These are phyloP conservation scores for Xylaria nigripes DNA, from an alignment of 495 filamentous ascomycete species.

Conservation along the genomic window DNA sequence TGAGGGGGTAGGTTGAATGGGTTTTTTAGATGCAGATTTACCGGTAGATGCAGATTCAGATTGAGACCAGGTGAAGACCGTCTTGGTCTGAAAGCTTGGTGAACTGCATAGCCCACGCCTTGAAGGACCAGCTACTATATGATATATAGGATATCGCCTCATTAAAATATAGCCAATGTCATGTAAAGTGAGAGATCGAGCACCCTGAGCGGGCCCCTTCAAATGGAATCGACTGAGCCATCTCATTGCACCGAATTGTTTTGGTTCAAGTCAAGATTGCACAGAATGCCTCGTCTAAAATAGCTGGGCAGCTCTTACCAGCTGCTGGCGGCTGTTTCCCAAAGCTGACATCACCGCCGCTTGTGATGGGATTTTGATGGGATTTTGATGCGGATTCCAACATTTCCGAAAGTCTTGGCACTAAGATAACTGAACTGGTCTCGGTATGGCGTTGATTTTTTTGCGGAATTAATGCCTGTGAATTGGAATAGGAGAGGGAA, in stretches of 20 bases:
- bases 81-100: neutral
- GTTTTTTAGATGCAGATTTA: neutral
- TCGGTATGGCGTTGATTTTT: no score
- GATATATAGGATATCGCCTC: neutral
- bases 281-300: neutral
- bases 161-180: neutral
- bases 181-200: neutral
- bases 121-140: neutral
- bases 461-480: no score
- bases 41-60: neutral
- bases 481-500: no score
- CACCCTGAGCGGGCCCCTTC: neutral
- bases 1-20: neutral
- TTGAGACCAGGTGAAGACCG: no score
- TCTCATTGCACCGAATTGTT: conserved; percentile 10
- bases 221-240: conserved; percentile 12
- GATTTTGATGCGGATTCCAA: no score
- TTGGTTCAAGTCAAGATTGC: neutral
- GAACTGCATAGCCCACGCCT: neutral
- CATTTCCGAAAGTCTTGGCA: no score
- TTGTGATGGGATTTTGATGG: no score
- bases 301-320: neutral
- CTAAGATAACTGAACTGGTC: no score
- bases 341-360: no score
- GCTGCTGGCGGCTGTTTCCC: neutral